Conservation (phyloP, 2,329 filamentous ascomycete species). For the Diaporthe vaccinii region DNA sequence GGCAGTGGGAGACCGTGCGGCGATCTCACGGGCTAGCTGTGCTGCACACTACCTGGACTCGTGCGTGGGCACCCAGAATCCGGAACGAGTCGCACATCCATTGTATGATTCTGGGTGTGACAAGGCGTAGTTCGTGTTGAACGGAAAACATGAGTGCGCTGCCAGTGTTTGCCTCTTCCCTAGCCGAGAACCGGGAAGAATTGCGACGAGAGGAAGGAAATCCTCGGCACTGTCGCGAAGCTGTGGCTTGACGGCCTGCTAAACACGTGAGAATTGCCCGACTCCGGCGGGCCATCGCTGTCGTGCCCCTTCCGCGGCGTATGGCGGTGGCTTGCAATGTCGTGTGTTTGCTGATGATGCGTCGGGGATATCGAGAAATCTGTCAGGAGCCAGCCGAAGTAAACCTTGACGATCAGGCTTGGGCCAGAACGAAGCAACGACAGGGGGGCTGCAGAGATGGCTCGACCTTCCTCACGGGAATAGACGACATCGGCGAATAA, state of each 20-base stretch:
- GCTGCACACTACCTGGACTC: background rate
- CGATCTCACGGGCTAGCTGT: conserved; percentile 20
- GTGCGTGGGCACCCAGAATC: conserved; percentile 22
- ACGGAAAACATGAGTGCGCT: conserved; percentile 25
- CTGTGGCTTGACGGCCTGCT: conserved; percentile 16
- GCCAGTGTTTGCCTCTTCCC: conserved; percentile 2
- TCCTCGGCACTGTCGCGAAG: background rate
- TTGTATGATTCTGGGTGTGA: background rate
- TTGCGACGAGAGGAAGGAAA: background rate
- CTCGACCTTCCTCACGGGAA: conserved; percentile 28
- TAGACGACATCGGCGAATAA: conserved; percentile 26
- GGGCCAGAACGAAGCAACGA: conserved; percentile 10
- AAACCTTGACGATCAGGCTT: conserved; percentile 13
- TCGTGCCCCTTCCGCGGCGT: background rate
- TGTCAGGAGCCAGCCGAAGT: conserved; percentile 12
- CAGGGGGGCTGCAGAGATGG: conserved; percentile 13
- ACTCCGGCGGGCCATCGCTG: background rate
- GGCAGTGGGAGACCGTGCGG: background rate
- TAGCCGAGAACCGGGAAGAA: background rate
- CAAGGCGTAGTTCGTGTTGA: conserved; percentile 1
- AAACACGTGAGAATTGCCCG: conserved; percentile 23
- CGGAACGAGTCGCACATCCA: background rate
- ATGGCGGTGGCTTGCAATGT: conserved; percentile 1
- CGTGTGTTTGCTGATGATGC: conserved; percentile 18
- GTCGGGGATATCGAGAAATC: conserved; percentile 17